phyloP scores from a whole-genome alignment of 352 stramenopile species.

The Phytophthora nicotianae region DNA sequence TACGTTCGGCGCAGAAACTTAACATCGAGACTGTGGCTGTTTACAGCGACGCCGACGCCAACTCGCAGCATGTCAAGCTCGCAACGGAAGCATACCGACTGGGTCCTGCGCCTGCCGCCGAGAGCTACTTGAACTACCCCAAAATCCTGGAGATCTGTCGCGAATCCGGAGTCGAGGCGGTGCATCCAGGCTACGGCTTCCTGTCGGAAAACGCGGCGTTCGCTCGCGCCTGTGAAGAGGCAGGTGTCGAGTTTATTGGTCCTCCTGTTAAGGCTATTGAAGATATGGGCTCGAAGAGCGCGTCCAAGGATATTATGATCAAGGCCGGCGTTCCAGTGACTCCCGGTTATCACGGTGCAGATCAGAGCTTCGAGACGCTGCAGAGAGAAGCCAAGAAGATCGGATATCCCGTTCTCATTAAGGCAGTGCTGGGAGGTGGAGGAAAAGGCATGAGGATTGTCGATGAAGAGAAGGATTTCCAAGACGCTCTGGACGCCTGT shows the following conservation, averaged over 20 bases:
- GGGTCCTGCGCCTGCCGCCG: conserved; percentile 63
- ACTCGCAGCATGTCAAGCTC: conserved; percentile 77
- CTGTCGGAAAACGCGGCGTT: conserved; percentile 90
- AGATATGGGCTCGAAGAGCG: conserved; percentile 93
- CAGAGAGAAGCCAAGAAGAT: conserved; percentile 83
- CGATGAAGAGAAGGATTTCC: conserved; percentile 79
- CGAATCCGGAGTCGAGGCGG: conserved; percentile 68
- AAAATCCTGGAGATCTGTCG: conserved; percentile 81
- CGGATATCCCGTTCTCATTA: conserved; percentile 93
- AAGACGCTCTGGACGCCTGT: conserved; percentile 84
- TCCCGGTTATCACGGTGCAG: conserved; percentile 91
- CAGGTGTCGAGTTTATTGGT: conserved; percentile 91
- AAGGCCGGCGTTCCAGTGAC: conserved; percentile 85
- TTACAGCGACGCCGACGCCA: conserved; percentile 88
- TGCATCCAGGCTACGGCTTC: conserved; percentile 93
- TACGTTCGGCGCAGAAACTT: conserved; percentile 83
- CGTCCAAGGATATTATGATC: conserved; percentile 93
- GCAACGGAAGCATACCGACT: conserved; percentile 76
- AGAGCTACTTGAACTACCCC: conserved; percentile 81
- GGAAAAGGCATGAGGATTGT: conserved; percentile 94
- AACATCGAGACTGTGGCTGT: conserved; percentile 92
- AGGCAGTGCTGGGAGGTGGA: conserved; percentile 90
- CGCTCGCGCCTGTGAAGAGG: conserved; percentile 62
- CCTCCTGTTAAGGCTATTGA: conserved; percentile 87
- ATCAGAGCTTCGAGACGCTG: conserved; percentile 84